Evolutionary conservation across 2,329 filamentous ascomycete species (phyloP), one percentile per base, ranked within the genome.

Genomic region (Fusarium caatingaense): DNA sequence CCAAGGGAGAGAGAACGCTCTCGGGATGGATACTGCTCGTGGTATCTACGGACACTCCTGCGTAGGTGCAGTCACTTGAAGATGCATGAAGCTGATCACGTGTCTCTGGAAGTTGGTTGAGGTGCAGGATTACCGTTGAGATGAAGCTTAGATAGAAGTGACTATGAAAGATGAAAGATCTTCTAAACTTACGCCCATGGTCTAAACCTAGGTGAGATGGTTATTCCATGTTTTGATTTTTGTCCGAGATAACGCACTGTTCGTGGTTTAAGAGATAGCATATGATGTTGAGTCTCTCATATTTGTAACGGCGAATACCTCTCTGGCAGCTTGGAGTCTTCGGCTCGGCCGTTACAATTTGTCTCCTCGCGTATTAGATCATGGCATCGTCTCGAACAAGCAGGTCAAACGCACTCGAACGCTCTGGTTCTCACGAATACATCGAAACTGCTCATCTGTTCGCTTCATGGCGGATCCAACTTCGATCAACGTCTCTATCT

Each of bases 1-100:
- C 1, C 16, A 11, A 4, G 18, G 6, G 10, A n/a, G 34, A 37
- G 32, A 37, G 9, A 7, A 3, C 0, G 2, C 10, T 37, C 10
- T 37, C 34, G 34, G 34, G 18, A 37, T 37, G 34, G 34, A n/a
- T 37, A 37, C 18, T 4, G 34, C 1, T 37, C 18, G 18, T n/a
- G 34, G 34, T 6, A 37, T 37, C 34, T 12, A n/a, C 34, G 0
- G 34, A n/a, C 34, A 37, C 34, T 37, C 34, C 34, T 37, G 10
- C 1, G 18, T 37, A 10, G 18, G 4, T 1, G 34, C 7, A 37
- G 34, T 37, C 18, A 37, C 34, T 37, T 37, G 18, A 2, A 11
- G 10, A 37, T 37, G 34, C 34, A n/a, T n/a, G 34, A n/a, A 12
- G 18, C 0, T 37, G 10, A n/a, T 37, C 34, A 37, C 34, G 34